Evolutionary conservation across 2,329 filamentous ascomycete species (phyloP), one percentile per base, ranked within the genome.

Genomic region (Zalaria sp.): DNA sequence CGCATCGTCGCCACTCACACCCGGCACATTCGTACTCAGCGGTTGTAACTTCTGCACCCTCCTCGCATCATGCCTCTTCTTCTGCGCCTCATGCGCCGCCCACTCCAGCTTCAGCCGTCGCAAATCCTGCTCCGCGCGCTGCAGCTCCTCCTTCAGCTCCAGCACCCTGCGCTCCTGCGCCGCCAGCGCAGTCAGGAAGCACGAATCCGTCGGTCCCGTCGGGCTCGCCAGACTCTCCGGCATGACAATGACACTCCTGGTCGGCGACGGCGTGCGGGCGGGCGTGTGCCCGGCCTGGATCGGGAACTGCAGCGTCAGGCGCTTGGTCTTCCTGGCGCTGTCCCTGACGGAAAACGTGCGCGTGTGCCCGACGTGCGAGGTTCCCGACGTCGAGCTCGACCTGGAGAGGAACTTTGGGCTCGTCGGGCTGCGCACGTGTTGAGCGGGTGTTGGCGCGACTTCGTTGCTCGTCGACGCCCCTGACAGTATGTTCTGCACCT

Each of bases 101-200:
- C 85, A 96, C 60, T 87, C 81, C 53, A 75, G 81, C 68, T 95
- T 96, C 47, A 98, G 68, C 35, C 68, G 73, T 37, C 69, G 67
- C 34, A 98, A 68, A 37, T 93, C 83, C 8, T 68, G 64, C 58
- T 98, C 89, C 4, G 91, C 89, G 45, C 79, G 80, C 25, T 69
- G 66, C n/a, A 98, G 68, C 60, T 96, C 89, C 59, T 98, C 91
- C 45, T 80, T 82, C 40, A 98, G 68, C 62, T 96, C 91, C 43
- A 98, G 66, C 2, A 98, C 89, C 50, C 78, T 79, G 43, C 91
- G 75, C 65, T 98, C 91, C 63, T 96, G 88, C 9, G 85, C 80
- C 36, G 91, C 91, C 53, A 98, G 82, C 43, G 88, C 83, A 46
- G 86, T 88, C 49, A 98, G 79, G 53, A 95, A 83, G 39, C 79